Conservation (phyloP, 345 rosid genomes). For the Excoecaria agallocha region DNA sequence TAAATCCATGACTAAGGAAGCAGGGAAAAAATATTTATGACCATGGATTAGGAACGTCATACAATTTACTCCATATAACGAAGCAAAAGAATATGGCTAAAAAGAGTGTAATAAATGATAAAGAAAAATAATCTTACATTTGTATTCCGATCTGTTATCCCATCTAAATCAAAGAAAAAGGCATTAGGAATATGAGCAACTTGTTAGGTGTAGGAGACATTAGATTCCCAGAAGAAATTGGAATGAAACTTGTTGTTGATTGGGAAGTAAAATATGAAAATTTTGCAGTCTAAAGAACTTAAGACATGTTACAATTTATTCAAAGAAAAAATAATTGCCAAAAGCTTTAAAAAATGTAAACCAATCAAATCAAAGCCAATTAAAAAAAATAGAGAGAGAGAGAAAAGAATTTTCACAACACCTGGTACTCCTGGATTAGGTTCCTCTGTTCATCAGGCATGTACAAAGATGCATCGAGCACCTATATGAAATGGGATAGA, state of each 20-base stretch:
- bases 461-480: slow-evolving; percentile 97
- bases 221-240: too few species aligned
- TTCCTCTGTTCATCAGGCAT: slow-evolving; percentile 98
- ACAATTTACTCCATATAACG: too few species aligned
- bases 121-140: slow-evolving; percentile 49
- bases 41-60: too few species aligned
- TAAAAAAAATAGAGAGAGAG: too few species aligned
- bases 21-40: neutral
- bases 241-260: too few species aligned
- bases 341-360: neutral
- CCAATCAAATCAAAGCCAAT: neutral
- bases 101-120: neutral
- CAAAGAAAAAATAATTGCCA: neutral
- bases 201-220: too few species aligned
- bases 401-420: slow-evolving; percentile 18
- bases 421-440: slow-evolving; percentile 98
- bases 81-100: neutral
- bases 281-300: too few species aligned
- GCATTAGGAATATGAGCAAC: too few species aligned
- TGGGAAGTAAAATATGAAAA: too few species aligned
- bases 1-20: neutral
- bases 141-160: slow-evolving; percentile 70
- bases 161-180: too few species aligned
- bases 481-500: slow-evolving; percentile 35
- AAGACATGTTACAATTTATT: neutral